A percentile compares a stretch with the other conserved stretches of the same genome.
Conservation (phyloP, 169 alveolate species). For the Eimeria acervulina region DNA sequence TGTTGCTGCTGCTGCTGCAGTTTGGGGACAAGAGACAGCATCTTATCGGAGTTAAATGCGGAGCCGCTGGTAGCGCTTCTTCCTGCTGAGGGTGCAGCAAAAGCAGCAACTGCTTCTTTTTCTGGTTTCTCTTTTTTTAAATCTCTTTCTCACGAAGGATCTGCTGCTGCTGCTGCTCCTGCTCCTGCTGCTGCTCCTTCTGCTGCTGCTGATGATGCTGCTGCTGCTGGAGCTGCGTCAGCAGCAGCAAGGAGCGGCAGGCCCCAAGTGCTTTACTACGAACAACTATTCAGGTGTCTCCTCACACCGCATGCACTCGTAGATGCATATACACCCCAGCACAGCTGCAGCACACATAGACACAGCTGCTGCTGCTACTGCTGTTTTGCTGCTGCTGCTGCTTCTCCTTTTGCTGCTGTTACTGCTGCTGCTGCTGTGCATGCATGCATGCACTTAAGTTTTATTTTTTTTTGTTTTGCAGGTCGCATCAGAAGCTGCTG, state of each 20-base stretch:
- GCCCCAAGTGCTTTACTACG: conserved; percentile 6
- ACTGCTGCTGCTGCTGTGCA: too few species aligned
- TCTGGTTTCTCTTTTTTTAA: not conserved
- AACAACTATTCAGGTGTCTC: conserved; percentile 68
- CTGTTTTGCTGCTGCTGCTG: too few species aligned
- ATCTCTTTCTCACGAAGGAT: not conserved
- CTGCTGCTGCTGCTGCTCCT: too few species aligned
- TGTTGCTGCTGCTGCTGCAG: conserved; percentile 12
- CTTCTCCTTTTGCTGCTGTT: too few species aligned
- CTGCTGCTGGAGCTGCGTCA: too few species aligned
- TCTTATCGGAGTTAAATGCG: not conserved
- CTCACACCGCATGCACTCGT: too few species aligned
- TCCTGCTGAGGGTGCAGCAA: not conserved
- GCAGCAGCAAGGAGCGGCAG: not conserved
- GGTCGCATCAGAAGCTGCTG: conserved; percentile 84
- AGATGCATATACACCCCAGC: too few species aligned
- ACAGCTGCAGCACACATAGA: too few species aligned
- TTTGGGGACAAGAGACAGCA: conserved; percentile 18
- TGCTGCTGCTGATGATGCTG: too few species aligned
- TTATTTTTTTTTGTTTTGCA: conserved; percentile 13
- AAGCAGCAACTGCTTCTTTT: not conserved
- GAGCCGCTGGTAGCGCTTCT: conserved; percentile 50
- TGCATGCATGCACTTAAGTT: not conserved
- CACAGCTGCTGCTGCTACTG: too few species aligned
- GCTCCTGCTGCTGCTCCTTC: too few species aligned